Percentiles rank a stretch among this genome's conserved stretches.
These are phyloP conservation scores for Reticulascus tulasneorum DNA, from an alignment of 2,329 filamentous ascomycete genomes.

Conservation along the genomic window DNA sequence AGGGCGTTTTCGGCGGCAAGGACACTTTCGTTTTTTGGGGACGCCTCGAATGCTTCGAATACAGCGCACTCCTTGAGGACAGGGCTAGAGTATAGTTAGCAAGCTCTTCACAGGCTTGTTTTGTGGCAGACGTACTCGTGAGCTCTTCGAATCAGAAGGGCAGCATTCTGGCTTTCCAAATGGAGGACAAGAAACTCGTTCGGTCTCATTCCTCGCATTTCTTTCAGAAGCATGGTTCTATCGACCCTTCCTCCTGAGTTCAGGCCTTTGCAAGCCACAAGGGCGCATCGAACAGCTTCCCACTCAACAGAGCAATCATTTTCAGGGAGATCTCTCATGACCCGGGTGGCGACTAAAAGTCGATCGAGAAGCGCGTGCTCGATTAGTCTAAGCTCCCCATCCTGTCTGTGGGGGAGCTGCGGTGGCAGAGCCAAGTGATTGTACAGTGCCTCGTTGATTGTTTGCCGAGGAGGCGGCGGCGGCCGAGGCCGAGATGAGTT, in stretches of 20 bases:
- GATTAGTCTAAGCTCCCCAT: slow-evolving; percentile 3
- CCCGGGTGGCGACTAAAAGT: slow-evolving; percentile 1
- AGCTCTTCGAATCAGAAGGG: slow-evolving; percentile 21
- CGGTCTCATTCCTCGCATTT: not conserved
- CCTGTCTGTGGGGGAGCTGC: slow-evolving; percentile 7
- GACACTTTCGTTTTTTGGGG: slow-evolving; percentile 47
- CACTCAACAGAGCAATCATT: not conserved
- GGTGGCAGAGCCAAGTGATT: slow-evolving; percentile 8
- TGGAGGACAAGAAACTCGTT: slow-evolving; percentile 6
- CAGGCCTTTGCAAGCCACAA: slow-evolving; percentile 2
- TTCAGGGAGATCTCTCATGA: slow-evolving; percentile 2
- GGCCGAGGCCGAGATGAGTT: no score
- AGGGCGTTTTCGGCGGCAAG: slow-evolving; percentile 48
- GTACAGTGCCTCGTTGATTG: slow-evolving; percentile 9
- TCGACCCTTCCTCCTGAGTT: slow-evolving; percentile 6
- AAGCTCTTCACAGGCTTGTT: no score
- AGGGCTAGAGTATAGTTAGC: slow-evolving; percentile 12
- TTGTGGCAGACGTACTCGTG: slow-evolving; percentile 19
- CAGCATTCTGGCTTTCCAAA: slow-evolving; percentile 25
- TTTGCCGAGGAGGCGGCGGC: no score
- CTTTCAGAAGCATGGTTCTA: slow-evolving; percentile 1
- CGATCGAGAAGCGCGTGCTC: slow-evolving; percentile 2
- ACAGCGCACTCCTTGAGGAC: slow-evolving; percentile 23
- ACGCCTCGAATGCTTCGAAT: slow-evolving; percentile 58
- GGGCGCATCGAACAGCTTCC: not conserved